Percentiles rank a stretch among this genome's conserved stretches.
Conservation (phyloP, 768 basidiomycete genomes). For the Suillus variegatus region DNA sequence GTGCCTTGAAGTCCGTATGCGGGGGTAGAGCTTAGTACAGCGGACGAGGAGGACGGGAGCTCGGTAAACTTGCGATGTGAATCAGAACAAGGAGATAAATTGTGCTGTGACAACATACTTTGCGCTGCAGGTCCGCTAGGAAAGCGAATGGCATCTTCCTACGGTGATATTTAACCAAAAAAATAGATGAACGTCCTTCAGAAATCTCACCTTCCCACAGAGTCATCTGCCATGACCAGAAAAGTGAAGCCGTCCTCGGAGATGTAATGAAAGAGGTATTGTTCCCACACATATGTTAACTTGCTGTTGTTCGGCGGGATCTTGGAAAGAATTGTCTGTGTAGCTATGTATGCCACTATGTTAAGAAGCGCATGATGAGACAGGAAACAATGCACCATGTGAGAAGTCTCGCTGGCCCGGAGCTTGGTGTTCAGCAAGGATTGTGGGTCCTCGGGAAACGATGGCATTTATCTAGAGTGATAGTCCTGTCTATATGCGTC, state of each 20-base stretch:
- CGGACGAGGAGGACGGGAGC: conserved; percentile 65
- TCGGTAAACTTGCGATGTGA: conserved; percentile 51
- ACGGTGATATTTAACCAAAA: conserved; percentile 9
- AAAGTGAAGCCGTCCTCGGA: conserved; percentile 86
- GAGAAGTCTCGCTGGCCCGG: conserved; percentile 81
- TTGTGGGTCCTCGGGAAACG: conserved; percentile 72
- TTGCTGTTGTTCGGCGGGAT: conserved; percentile 91
- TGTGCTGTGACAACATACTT: conserved; percentile 40
- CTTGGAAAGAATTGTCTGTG: conserved; percentile 88
- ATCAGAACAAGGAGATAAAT: conserved; percentile 9
- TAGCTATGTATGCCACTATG: conserved; percentile 48
- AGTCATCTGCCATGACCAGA: conserved; percentile 94
- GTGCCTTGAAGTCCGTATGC: conserved; percentile 70
- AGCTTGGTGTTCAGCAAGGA: conserved; percentile 86
- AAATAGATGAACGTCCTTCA: not conserved
- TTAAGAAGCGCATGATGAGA: not conserved
- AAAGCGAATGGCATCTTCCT: conserved; percentile 96
- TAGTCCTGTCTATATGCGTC: not conserved
- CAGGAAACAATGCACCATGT: conserved; percentile 53
- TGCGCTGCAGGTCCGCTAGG: conserved; percentile 80
- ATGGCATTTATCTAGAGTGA: conserved; percentile 73
- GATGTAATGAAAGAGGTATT: conserved; percentile 93
- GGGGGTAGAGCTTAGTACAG: conserved; percentile 46
- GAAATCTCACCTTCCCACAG: conserved; percentile 72
- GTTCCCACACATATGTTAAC: conserved; percentile 87